Conservation (phyloP, 305 asterid species). For the Fraxinus nigra region DNA sequence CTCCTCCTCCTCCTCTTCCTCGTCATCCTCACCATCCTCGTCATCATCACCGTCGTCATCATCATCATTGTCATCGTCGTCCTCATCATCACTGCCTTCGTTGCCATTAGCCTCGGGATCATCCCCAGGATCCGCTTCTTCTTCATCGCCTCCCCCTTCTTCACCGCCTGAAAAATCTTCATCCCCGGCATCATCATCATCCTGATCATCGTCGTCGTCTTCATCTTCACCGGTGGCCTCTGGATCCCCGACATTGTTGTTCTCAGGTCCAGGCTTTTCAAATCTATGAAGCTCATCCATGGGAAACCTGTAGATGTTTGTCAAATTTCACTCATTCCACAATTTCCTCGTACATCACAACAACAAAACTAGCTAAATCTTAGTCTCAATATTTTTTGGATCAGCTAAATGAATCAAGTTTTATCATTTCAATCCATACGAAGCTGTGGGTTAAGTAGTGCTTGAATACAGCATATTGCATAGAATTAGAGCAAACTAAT, state of each 20-base stretch:
- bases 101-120: conserved; percentile 47
- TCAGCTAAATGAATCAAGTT: background rate
- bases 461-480: background rate
- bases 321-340: conserved; percentile 1
- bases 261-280: conserved; percentile 46
- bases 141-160: conserved; percentile 54
- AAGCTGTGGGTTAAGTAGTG: background rate
- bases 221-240: conserved; percentile 73
- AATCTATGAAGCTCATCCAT: conserved; percentile 43
- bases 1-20: conserved; percentile 43
- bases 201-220: conserved; percentile 29
- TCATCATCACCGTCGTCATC: background rate
- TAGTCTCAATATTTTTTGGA: background rate
- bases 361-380: background rate
- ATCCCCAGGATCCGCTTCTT: conserved; percentile 42
- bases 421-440: background rate
- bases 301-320: conserved; percentile 50
- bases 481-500: background rate
- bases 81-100: conserved; percentile 36
- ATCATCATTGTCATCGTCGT: background rate
- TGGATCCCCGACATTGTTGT: conserved; percentile 60
- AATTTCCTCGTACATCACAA: background rate
- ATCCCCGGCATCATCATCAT: conserved; percentile 62
- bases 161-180: conserved; percentile 68
- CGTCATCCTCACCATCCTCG: conserved; percentile 25